phyloP scores from a whole-genome alignment of 495 filamentous ascomycete genomes.

The Podospora fimiseda region DNA sequence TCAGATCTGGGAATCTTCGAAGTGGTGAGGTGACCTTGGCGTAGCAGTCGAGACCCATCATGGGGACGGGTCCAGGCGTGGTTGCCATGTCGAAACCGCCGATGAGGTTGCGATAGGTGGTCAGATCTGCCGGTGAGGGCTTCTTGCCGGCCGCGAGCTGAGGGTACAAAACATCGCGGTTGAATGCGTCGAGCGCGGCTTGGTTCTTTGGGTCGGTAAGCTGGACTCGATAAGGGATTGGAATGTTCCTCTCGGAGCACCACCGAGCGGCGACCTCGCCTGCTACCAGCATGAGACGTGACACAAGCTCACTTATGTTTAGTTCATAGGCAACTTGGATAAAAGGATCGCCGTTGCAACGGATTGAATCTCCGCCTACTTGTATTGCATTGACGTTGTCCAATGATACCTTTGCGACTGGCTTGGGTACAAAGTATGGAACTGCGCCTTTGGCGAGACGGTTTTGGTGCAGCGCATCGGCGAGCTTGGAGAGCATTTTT shows the following conservation, averaged over 20 bases:
- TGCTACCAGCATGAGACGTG: conserved; percentile 67
- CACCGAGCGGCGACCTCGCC: conserved; percentile 67
- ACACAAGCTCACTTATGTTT: conserved; percentile 28
- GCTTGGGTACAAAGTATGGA: conserved; percentile 29
- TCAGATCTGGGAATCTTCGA: conserved; percentile 72
- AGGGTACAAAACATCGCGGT: conserved; percentile 43
- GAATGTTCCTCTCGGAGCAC: conserved; percentile 68
- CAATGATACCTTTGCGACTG: conserved; percentile 29
- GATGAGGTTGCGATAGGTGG: conserved; percentile 51
- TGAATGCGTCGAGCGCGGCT: conserved; percentile 37
- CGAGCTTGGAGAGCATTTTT: conserved; percentile 29
- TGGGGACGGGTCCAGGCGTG: conserved; percentile 47
- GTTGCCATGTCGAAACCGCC: conserved; percentile 49
- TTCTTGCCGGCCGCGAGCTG: conserved; percentile 46
- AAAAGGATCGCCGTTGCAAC: conserved; percentile 32
- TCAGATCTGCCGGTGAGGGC: conserved; percentile 54
- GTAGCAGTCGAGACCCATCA: conserved; percentile 64
- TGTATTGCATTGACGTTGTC: conserved; percentile 15
- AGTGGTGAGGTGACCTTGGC: conserved; percentile 80
- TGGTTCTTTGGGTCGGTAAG: conserved; percentile 49
- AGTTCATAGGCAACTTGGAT: conserved; percentile 32
- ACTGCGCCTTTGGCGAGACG: conserved; percentile 35
- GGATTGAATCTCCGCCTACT: conserved; percentile 10
- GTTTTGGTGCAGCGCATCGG: conserved; percentile 25
- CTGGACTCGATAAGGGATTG: conserved; percentile 67